A percentile compares a stretch with the other conserved stretches of the same genome.
Conservation (phyloP, 768 basidiomycete species). For the Boletus edulis region DNA sequence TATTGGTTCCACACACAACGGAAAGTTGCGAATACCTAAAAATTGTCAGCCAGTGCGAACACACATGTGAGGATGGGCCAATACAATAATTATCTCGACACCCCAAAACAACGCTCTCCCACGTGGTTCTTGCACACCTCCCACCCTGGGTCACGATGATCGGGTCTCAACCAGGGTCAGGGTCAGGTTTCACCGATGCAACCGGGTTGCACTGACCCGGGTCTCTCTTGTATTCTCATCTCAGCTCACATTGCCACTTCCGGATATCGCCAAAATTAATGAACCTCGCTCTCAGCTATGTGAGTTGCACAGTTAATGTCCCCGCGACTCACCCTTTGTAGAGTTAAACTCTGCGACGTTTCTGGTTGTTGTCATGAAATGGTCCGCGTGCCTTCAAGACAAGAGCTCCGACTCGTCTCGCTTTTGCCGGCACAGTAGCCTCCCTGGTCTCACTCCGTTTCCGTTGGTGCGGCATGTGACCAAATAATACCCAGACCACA, state of each 20-base stretch:
- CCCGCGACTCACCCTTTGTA: slow-evolving; percentile 20
- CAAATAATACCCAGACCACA: not conserved
- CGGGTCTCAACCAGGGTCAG: slow-evolving; percentile 12
- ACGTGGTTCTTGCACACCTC: slow-evolving; percentile 17
- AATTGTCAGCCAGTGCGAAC: slow-evolving; percentile 13
- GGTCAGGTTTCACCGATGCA: slow-evolving; percentile 12
- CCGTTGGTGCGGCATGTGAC: slow-evolving; percentile 4
- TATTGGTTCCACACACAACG: slow-evolving; percentile 1
- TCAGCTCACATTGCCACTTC: no score
- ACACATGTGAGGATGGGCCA: slow-evolving; percentile 7
- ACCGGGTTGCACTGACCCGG: slow-evolving; percentile 15
- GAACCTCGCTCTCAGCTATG: not conserved
- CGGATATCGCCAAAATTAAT: no score
- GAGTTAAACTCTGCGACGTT: not conserved
- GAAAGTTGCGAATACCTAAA: slow-evolving; percentile 11
- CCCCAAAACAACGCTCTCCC: slow-evolving; percentile 17
- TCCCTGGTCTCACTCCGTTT: slow-evolving; percentile 17
- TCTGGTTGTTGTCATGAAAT: slow-evolving; percentile 6
- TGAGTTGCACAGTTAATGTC: slow-evolving; percentile 7
- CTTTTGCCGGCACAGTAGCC: no score
- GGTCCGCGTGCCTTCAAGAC: not conserved
- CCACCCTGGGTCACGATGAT: slow-evolving; percentile 8
- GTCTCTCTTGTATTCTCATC: not conserved
- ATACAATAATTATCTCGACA: slow-evolving; percentile 19
- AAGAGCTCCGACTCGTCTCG: not conserved